These are phyloP conservation scores for Dionaea muscipula DNA, from an alignment of 179 eudicot species.

Conservation along the genomic window DNA sequence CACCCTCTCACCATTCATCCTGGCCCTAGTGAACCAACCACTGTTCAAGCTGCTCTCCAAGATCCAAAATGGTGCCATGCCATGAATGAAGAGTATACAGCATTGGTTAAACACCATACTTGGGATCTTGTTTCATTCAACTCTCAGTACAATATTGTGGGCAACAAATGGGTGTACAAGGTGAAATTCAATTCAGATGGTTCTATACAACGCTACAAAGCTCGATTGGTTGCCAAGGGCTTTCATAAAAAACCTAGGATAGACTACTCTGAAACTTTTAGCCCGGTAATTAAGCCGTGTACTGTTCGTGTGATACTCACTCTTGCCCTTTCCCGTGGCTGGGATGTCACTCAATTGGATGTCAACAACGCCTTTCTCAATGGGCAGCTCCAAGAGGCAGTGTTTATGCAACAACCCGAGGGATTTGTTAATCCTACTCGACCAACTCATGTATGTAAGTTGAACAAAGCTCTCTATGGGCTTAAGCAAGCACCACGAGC, in stretches of 20 bases:
- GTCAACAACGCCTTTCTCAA: not conserved
- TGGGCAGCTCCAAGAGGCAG: not conserved
- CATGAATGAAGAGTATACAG: no score
- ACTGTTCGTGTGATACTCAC: not conserved
- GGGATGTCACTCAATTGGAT: not conserved
- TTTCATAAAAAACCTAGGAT: not conserved
- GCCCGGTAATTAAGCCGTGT: not conserved
- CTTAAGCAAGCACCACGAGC: not conserved
- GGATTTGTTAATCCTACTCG: not conserved
- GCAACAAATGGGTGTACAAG: no score
- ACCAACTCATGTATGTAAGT: not conserved
- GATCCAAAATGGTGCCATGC: no score
- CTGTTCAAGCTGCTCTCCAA: no score
- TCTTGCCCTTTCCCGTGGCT: not conserved
- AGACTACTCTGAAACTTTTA: not conserved
- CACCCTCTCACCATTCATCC: no score
- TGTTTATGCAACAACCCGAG: not conserved
- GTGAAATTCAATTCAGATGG: no score
- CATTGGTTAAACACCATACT: no score
- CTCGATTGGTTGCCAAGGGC: no score
- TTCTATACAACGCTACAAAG: no score
- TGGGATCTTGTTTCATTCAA: no score
- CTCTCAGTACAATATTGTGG: no score
- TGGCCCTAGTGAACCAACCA: no score
- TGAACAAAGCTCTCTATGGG: not conserved